A percentile compares a stretch with the other conserved stretches of the same genome.
phyloP scores from a whole-genome alignment of 805 yeast genomes.

The Wickerhamiella alocasiicola region DNA sequence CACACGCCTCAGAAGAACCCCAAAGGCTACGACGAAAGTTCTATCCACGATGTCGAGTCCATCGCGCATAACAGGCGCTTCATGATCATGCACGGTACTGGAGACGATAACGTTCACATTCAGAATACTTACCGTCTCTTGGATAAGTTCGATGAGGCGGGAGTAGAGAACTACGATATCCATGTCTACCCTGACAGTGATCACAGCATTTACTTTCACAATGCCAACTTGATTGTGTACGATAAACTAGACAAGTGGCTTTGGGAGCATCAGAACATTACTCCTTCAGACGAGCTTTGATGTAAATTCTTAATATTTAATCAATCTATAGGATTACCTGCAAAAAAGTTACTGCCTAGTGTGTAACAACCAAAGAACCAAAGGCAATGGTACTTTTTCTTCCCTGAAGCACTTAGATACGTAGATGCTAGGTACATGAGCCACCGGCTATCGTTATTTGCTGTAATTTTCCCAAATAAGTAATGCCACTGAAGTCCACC shows the following conservation, averaged over 20 bases:
- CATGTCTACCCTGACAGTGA: conserved; percentile 89
- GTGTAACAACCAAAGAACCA: too few species aligned
- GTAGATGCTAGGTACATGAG: too few species aligned
- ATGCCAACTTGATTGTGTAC: conserved; percentile 62
- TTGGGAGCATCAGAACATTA: conserved; percentile 23
- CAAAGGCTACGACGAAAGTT: conserved; percentile 45
- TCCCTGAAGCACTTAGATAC: too few species aligned
- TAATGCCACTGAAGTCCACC: too few species aligned
- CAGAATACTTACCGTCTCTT: conserved; percentile 73
- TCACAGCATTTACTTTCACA: conserved; percentile 68
- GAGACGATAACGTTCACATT: conserved; percentile 94
- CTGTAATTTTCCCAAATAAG: too few species aligned
- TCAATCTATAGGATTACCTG: too few species aligned
- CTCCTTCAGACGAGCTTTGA: not conserved
- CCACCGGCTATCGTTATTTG: too few species aligned
- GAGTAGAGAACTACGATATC: conserved; percentile 80
- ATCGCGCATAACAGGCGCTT: conserved; percentile 54
- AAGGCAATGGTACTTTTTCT: too few species aligned
- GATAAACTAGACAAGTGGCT: conserved; percentile 64
- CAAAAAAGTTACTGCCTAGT: too few species aligned
- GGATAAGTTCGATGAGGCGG: conserved; percentile 58
- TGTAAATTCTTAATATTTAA: too few species aligned
- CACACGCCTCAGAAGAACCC: conserved; percentile 60
- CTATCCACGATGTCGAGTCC: conserved; percentile 44
- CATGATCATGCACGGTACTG: conserved; percentile 87